A percentile compares a stretch with the other conserved stretches of the same genome.
Conservation (phyloP, 768 basidiomycete genomes). For the Podaxis rugospora region DNA sequence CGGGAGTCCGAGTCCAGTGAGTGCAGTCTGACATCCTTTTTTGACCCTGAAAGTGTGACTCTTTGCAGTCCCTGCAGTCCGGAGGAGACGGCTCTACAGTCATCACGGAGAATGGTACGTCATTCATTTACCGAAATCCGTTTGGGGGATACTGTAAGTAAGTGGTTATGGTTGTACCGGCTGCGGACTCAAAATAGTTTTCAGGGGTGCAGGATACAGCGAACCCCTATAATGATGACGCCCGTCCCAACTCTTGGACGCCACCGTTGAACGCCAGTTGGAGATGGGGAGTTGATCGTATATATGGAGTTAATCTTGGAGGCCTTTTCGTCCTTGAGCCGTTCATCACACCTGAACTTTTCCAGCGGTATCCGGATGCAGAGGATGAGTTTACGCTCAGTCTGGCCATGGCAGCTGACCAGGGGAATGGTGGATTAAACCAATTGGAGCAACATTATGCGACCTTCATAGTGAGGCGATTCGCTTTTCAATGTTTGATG, state of each 20-base stretch:
- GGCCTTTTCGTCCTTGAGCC: slow-evolving; percentile 77
- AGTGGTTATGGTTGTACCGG: neutral
- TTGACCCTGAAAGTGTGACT: neutral
- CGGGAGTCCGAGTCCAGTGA: slow-evolving; percentile 15
- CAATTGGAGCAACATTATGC: slow-evolving; percentile 75
- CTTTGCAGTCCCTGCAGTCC: slow-evolving; percentile 19
- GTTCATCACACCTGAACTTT: slow-evolving; percentile 65
- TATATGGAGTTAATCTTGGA: slow-evolving; percentile 66
- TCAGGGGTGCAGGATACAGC: slow-evolving; percentile 56
- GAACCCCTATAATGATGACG: slow-evolving; percentile 65
- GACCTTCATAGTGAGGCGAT: slow-evolving; percentile 70
- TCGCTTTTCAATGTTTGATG: neutral
- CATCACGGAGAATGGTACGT: slow-evolving; percentile 55
- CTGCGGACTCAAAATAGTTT: neutral
- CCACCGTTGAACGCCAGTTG: slow-evolving; percentile 68
- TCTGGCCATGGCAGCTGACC: slow-evolving; percentile 59
- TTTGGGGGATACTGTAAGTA: slow-evolving; percentile 63
- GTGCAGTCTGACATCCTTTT: neutral
- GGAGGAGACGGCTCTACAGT: slow-evolving; percentile 65
- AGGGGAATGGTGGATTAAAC: slow-evolving; percentile 54
- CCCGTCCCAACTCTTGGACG: slow-evolving; percentile 67
- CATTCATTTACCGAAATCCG: slow-evolving; percentile 65
- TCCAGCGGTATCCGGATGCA: slow-evolving; percentile 51
- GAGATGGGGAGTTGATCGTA: slow-evolving; percentile 55
- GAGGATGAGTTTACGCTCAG: slow-evolving; percentile 70